Evolutionary conservation across 306 rosid species (phyloP), one percentile per base, ranked within the genome.

Genomic region (Sophora flavescens): DNA sequence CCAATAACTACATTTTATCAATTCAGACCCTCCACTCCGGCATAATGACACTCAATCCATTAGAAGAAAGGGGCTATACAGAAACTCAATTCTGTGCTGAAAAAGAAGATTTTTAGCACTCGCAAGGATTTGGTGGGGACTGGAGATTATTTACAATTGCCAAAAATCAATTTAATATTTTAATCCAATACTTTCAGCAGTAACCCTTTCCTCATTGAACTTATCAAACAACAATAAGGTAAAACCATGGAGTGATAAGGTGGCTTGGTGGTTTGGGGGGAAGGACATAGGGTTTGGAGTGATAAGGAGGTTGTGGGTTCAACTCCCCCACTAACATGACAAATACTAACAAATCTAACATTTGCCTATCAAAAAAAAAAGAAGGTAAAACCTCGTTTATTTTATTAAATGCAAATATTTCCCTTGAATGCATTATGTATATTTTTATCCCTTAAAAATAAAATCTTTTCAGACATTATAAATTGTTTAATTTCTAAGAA

Each of bases 161-260:
- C 28, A 62, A 62, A 62, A 35, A 36, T 62, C 48, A 35, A 62
- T 62, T 58, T 56, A 56, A 26, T 22, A 35, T 35, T 62, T 58
- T 56, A 56, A 26, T 22, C n/a, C 5, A 10, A 6, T 6, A 51
- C 26, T 15, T 51, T 51, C 57, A 51, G 10, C 57, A 51, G 26
- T 6, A 51, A 51, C 26, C 57, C 57, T 51, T 51, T 51, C 57
- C 57, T n/a, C 22, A 51, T 0, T 15, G 9, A 51, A 51, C 26
- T 15, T 51, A n/a, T 15, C 57, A 51, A 8, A 51, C 16, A 3
- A 51, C 9, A 51, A 51, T 15, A 15, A 5, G 16, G 57, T 66
- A 13, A 12, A 66, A 44, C 33, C 56, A n/a, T n/a, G n/a, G n/a
- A n/a, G n/a, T n/a, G n/a, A n/a, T n/a, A n/a, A n/a, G n/a, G n/a